Evolutionary conservation across 495 filamentous ascomycete genomes (phyloP).

Genomic region (Bryoglossum gracile): DNA sequence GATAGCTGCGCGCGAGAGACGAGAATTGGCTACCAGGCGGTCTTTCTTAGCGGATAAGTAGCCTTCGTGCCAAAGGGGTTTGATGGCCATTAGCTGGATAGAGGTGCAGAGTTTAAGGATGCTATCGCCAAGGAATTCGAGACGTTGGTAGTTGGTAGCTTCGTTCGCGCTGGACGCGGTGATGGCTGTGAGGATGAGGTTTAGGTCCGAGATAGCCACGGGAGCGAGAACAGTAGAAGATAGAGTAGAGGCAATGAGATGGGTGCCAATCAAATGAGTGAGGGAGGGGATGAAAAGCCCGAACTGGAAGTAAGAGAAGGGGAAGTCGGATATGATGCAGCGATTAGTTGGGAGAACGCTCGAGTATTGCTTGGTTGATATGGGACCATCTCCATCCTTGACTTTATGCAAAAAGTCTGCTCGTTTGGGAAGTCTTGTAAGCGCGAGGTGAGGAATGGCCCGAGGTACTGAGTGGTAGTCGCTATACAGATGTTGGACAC

Average conservation of each 20-base stretch:
- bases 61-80: constrained; percentile 70
- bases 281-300: constrained; percentile 71
- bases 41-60: constrained; percentile 64
- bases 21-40: constrained; percentile 62
- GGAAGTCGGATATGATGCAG: constrained; percentile 45
- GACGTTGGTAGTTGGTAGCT: constrained; percentile 66
- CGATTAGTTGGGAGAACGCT: constrained; percentile 28
- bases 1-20: constrained; percentile 57
- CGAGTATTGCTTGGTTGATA: constrained; percentile 27
- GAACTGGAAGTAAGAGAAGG: constrained; percentile 53
- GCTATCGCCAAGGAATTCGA: constrained; percentile 85
- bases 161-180: constrained; percentile 56
- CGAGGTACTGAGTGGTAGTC: constrained; percentile 26
- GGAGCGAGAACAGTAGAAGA: constrained; percentile 50
- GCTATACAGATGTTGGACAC: constrained; percentile 18
- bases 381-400: neutral
- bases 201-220: constrained; percentile 45
- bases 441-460: constrained; percentile 41
- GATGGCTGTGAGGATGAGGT: constrained; percentile 65
- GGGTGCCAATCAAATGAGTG: constrained; percentile 56
- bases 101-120: constrained; percentile 74
- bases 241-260: constrained; percentile 56
- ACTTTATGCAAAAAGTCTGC: constrained; percentile 52
- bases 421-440: constrained; percentile 45
- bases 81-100: constrained; percentile 56